Evolutionary conservation across 768 basidiomycete species (phyloP), one percentile per base, ranked within the genome.

Genomic region (Postia placenta): DNA sequence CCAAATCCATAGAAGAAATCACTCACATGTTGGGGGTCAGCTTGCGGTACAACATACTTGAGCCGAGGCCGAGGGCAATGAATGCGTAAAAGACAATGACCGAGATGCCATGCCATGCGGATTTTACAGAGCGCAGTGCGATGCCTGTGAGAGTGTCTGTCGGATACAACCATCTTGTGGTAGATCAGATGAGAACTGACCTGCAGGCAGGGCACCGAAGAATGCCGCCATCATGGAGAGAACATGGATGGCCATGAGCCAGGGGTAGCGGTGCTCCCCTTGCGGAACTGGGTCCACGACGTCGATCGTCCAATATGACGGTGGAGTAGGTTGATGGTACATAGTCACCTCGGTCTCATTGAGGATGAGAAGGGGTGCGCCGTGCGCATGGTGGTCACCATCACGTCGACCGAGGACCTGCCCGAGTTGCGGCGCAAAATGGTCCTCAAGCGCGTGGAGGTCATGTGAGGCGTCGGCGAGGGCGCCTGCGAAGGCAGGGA

Each of bases 241-340:
- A n/a, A 74, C 79, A 64, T 96, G 94, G 2, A 81, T 62, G 36
- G 75, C 69, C 72, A 94, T 89, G 50, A 92, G 67, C 12, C 74
- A 76, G n/a, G 83, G 81, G 63, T 85, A 76, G 30, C 80, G 74
- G 22, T 67, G 53, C 25, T 70, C 65, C 19, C 65, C 65, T n/a
- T n/a, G n/a, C 7, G 66, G 60, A 48, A 72, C 76, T 5, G 61
- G 64, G 42, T 75, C 72, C 28, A 86, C 81, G 62, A 83, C 76
- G 64, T 94, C 92, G 55, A 85, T 76, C 12, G 86, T 82, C 65
- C 81, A 91, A 65, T 92, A 95, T 2, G 90, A 92, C 0, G 83
- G 80, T 0, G 87, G 87, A 0, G 85, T 87, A 0, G 83, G 81
- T 0, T 70, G 62, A 62, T 93, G 90, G 48, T 70, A 67, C 55